Base-by-base conservation (phyloP, 2,329 filamentous ascomycete genomes). In the Stachybotrys chartarum region DNA sequence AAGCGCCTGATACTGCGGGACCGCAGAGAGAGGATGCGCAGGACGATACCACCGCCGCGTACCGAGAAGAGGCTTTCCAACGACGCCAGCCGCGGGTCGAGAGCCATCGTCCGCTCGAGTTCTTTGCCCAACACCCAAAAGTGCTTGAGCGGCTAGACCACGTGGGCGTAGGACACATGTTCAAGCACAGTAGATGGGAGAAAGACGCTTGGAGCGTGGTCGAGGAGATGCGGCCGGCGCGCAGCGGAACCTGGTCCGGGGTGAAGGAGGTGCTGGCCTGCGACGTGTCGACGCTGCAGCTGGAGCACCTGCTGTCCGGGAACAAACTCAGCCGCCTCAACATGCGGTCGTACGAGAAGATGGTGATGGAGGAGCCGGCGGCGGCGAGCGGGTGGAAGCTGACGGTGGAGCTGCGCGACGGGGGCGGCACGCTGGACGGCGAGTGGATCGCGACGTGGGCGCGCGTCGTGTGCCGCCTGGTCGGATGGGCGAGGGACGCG, bases 331-430 rank as follows among this genome's bases (percentile, higher is more conserved):
- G 10, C n/a, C 53, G 39, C 51, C 51, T 53, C 51, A 64, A 62
- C 56, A 63, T 61, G 62, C 63, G 62, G 2, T 54, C 54, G 49
- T 64, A 68, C 52, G 11, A 17, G 11, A 30, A 50, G n/a, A 10
- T 42, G 35, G 35, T 14, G 10, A 42, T 42, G 35, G 35, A 42
- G 8, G 35, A 42, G 14, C 35, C 35, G 10, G 35, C 10, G 14
- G 35, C 35, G 14, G 35, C 35, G 60, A 5, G 6, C 17, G 44
- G 12, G 18, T 51, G 46, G 35, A 53, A 30, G 49, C 45, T 10
- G 50, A 70, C 68, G 11, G 18, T 76, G 50, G 73, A 76, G 64
- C 70, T 71, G 52, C 71, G 73, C 49, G 68, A 71, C 58, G 72
- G 67, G 0, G 59, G 54, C 7, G 70, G 71, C 1, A 63, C 66